Conservation (phyloP, 2,329 filamentous ascomycete species). For the Epichloe glyceriae region DNA sequence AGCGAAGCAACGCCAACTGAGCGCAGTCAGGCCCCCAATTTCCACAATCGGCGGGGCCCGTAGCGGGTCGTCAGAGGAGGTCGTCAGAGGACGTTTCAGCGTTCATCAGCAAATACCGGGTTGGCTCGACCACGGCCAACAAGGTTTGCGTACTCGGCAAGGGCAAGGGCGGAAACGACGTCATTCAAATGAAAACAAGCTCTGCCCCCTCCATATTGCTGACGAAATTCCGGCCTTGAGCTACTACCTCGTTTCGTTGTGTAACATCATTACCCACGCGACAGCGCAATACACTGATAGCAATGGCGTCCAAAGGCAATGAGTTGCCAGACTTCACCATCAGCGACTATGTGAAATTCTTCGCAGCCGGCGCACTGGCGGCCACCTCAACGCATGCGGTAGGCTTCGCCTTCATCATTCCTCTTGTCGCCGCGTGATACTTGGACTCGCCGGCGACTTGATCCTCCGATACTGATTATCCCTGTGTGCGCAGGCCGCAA, state of each 20-base stretch:
- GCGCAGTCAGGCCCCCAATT: neutral
- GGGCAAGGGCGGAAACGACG: conserved; percentile 8
- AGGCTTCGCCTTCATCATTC: conserved; percentile 11
- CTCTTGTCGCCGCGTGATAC: neutral
- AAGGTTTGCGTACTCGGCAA: neutral
- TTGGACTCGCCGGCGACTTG: neutral
- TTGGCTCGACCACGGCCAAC: neutral
- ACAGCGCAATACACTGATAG: neutral
- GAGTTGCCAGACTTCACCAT: conserved; percentile 27
- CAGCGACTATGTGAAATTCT: conserved; percentile 39
- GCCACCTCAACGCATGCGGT: conserved; percentile 39
- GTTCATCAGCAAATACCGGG: neutral
- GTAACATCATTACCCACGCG: neutral
- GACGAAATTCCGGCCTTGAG: neutral
- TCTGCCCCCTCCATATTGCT: neutral
- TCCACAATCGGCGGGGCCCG: neutral
- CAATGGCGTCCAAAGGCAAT: conserved; percentile 14
- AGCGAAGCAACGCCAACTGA: no score
- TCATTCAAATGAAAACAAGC: conserved; percentile 4
- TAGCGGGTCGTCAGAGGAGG: neutral
- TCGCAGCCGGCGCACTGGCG: conserved; percentile 37
- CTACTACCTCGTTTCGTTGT: no score
- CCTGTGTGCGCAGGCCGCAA: conserved; percentile 29
- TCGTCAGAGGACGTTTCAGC: neutral
- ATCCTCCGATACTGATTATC: neutral